Base-by-base conservation (phyloP, 805 yeast species). In the Tetrapisispora pingtungensis region DNA sequence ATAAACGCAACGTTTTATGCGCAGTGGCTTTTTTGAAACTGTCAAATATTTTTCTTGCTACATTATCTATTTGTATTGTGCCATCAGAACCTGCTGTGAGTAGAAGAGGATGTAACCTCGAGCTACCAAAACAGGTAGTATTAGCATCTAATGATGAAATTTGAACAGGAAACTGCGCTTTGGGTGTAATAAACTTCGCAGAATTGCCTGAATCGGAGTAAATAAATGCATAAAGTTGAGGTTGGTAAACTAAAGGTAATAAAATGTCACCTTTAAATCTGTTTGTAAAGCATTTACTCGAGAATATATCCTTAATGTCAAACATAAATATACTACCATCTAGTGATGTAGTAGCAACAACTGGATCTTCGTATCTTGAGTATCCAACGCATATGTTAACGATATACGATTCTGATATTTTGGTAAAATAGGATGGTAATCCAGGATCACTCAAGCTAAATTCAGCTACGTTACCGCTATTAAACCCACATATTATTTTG, bases 381-480 rank as follows among this genome's bases (percentile, higher is more conserved):
- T 52, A 59, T 1, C 69, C 70, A 1, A 61, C 52, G 2, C 58
- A 46, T 7, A 72, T 47, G 0, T 69, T 55, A 10, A 64, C 49
- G 7, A 74, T 61, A 43, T 64, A 64, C 0, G 70, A 64, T 3
- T 63, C 59, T 43, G 68, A 72, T 4, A 71, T 45, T 19, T 68
- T 71, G 24, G 57, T 53, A 22, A 67, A 57, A 46, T 49, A 69
- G 1, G 71, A 64, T 0, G 77, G 78, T 0, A 44, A 18, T 2
- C 41, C 45, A 0, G 51, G 46, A 7, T 60, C 60, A 3, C 51
- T 33, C 1, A 78, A 51, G 10, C 69, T 64, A 46, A 71, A 80
- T 53, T 81, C 87, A 0, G 78, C 79, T 10, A 83, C 61, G 27
- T 65, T 65, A 0, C 93, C 93, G 43, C 75, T 72, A 2, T 68